Evolutionary conservation across 768 basidiomycete species (phyloP), one percentile per base, ranked within the genome.

Genomic region (Amanita molliuscula): DNA sequence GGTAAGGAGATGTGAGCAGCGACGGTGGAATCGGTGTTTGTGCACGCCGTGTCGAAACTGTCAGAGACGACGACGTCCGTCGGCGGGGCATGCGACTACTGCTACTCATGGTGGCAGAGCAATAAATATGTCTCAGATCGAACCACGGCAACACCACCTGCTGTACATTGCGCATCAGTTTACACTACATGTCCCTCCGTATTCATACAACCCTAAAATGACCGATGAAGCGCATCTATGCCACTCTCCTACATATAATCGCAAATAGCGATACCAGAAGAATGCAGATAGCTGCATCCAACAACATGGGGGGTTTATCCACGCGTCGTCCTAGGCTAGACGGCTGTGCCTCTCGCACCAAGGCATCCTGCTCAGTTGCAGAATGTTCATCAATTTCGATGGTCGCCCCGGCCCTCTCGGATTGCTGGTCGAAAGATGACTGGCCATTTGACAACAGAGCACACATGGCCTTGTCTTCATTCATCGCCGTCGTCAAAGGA

Each of bases 281-380:
- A 43, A 88, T 70, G 61, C 82, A 81, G 53, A 90, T 89, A 25
- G 81, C 79, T 9, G 78, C 78, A 62, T 89, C 88, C 28, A 90
- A 68, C 20, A 87, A 63, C 21, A 87, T 59, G 20, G 84, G 84
- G 20, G 84, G 79, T 51, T 67, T 71, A 34, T 63, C 57, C 28
- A 55, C 53, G 40, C 58, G 51, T 57, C 55, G 46, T 34, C 50
- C 16, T 46, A 36, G 21, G n/a, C 13, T 31, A 26, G 28, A n/a
- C 13, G 9, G 33, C 20, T 35, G 31, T 9, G 6, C 35, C 4
- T 40, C 41, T 35, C 28, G 48, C 20, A 21, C 20, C 21, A n/a
- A 18, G 10, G n/a, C 15, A 43, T 26, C 16, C 8, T 33, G 16
- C 25, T 29, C 28, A 11, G 31, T 25, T 21, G 37, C 15, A 6